A percentile compares a stretch with the other conserved stretches of the same genome.
Conservation (phyloP, 768 basidiomycete genomes). For the Kwoniella mangroviensis region DNA sequence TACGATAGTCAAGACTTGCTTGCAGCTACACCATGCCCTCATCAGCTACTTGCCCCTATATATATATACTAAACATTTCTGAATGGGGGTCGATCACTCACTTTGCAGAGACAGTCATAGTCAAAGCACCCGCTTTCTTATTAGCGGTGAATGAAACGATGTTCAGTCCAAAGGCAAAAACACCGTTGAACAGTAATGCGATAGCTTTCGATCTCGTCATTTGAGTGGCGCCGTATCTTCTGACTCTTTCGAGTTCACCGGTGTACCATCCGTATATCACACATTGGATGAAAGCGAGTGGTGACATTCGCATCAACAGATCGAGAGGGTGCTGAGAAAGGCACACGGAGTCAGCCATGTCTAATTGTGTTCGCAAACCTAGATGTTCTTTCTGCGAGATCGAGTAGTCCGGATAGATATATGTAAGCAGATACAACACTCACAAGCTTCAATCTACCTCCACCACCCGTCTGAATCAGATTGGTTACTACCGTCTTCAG, state of each 20-base stretch:
- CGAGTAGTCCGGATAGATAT: no score
- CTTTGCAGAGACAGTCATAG: slow-evolving; percentile 59
- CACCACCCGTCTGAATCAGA: slow-evolving; percentile 62
- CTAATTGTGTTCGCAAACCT: no score
- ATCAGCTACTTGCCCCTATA: not conserved
- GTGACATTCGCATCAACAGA: slow-evolving; percentile 85
- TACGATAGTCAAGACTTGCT: slow-evolving; percentile 88
- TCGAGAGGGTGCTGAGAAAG: slow-evolving; percentile 72
- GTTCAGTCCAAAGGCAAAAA: slow-evolving; percentile 88
- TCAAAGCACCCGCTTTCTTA: slow-evolving; percentile 75
- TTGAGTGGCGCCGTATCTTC: slow-evolving; percentile 62
- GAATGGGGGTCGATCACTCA: slow-evolving; percentile 25
- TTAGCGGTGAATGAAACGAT: slow-evolving; percentile 97
- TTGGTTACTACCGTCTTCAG: slow-evolving; percentile 93
- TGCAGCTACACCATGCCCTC: slow-evolving; percentile 61
- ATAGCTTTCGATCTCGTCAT: slow-evolving; percentile 62
- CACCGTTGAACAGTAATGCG: slow-evolving; percentile 75
- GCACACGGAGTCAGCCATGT: no score
- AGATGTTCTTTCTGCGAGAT: no score
- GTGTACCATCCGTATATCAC: slow-evolving; percentile 73
- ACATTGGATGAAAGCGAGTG: slow-evolving; percentile 88
- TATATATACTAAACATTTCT: no score
- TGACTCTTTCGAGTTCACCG: slow-evolving; percentile 76
- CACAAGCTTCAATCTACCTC: slow-evolving; percentile 55
- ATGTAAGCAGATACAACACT: slow-evolving; percentile 17